A percentile compares a stretch with the other conserved stretches of the same genome.
Evolutionary conservation across 2,329 filamentous ascomycete species (phyloP).

Genomic region (Amesomyces nigricolor): DNA sequence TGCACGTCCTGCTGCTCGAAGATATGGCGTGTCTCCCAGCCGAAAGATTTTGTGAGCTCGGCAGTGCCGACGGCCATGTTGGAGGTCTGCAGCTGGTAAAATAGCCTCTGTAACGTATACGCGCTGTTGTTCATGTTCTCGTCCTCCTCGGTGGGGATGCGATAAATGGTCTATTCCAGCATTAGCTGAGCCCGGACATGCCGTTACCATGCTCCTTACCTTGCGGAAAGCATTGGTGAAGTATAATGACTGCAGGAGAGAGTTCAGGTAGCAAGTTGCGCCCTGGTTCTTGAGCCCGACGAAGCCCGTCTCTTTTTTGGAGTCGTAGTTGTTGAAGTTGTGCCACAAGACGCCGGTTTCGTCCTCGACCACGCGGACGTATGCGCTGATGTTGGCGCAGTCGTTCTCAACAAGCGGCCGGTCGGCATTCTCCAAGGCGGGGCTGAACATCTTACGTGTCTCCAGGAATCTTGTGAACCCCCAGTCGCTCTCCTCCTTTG

Average conservation of each 20-base stretch:
- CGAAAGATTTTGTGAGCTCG: conserved; percentile 93
- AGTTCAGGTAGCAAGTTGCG: conserved; percentile 85
- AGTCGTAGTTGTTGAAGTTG: conserved; percentile 91
- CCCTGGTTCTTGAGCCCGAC: conserved; percentile 96
- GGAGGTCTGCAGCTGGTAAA: conserved; percentile 90
- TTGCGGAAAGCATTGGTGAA: conserved; percentile 93
- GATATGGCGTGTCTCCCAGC: conserved; percentile 95
- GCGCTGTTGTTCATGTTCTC: conserved; percentile 80
- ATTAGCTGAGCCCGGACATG: conserved; percentile 16
- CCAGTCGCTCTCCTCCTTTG: conserved; percentile 94
- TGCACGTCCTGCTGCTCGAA: conserved; percentile 99
- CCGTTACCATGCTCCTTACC: conserved; percentile 39
- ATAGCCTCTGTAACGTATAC: conserved; percentile 86
- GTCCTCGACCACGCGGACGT: conserved; percentile 75
- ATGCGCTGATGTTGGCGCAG: conserved; percentile 72
- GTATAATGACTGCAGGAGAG: conserved; percentile 75
- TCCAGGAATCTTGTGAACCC: conserved; percentile 97
- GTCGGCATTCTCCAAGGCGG: conserved; percentile 63
- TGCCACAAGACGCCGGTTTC: conserved; percentile 88
- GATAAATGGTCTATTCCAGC: conserved; percentile 71
- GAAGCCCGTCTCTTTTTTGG: conserved; percentile 98
- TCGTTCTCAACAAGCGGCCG: conserved; percentile 75
- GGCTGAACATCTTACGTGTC: conserved; percentile 74
- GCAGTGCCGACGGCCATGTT: conserved; percentile 78
- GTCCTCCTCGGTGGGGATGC: conserved; percentile 88